A percentile compares a stretch with the other conserved stretches of the same genome.
Evolutionary conservation across 208 protist species (phyloP).

Genomic region (Lotmaria passim): DNA sequence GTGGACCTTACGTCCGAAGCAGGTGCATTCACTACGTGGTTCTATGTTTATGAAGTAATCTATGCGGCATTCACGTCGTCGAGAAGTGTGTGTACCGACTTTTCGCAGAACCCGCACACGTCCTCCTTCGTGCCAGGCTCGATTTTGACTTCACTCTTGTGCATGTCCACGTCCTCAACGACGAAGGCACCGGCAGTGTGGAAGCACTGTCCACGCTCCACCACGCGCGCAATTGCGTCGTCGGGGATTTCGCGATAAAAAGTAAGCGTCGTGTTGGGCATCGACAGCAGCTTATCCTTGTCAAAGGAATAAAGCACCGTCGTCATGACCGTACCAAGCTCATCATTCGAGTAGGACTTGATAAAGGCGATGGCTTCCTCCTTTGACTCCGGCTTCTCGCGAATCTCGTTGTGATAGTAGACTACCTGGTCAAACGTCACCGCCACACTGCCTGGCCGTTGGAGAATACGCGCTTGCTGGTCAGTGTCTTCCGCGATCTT

Average conservation of each 20-base stretch:
- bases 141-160: slow-evolving; percentile 41
- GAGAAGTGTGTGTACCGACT: slow-evolving; percentile 35
- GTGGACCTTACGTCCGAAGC: too few species aligned
- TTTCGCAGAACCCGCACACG: slow-evolving; percentile 56
- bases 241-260: slow-evolving; percentile 60
- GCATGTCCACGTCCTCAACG: slow-evolving; percentile 80
- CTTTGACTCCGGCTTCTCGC: slow-evolving; percentile 72
- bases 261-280: slow-evolving; percentile 60
- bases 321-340: slow-evolving; percentile 67
- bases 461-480: slow-evolving; percentile 17
- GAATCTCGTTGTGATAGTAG: slow-evolving; percentile 72
- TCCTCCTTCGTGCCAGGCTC: slow-evolving; percentile 59
- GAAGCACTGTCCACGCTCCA: slow-evolving; percentile 53
- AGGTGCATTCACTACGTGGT: too few species aligned
- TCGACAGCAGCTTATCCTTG: slow-evolving; percentile 27
- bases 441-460: slow-evolving; percentile 42
- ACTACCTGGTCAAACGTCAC: slow-evolving; percentile 91
- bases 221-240: slow-evolving; percentile 57
- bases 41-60: too few species aligned
- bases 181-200: slow-evolving; percentile 75
- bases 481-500: slow-evolving; percentile 16
- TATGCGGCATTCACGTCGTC: slow-evolving; percentile 3
- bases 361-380: slow-evolving; percentile 65
- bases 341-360: slow-evolving; percentile 60
- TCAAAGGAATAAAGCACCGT: slow-evolving; percentile 58